phyloP scores from a whole-genome alignment of 768 basidiomycete genomes.

The Cystofilobasidium ferigula region DNA sequence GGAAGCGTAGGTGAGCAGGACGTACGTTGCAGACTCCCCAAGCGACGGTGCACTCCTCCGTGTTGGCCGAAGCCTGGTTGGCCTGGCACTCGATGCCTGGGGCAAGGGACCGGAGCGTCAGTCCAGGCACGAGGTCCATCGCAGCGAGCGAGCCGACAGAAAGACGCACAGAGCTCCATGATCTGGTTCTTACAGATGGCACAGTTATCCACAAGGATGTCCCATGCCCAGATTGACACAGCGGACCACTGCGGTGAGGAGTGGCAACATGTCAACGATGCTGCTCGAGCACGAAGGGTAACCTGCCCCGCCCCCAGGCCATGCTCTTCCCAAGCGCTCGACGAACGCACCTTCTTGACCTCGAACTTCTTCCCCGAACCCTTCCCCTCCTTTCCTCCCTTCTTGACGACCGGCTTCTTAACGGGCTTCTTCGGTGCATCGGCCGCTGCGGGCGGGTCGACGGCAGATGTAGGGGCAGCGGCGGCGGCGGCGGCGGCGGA shows the following conservation, averaged over 20 bases:
- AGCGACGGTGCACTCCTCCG: conserved; percentile 72
- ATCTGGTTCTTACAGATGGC: conserved; percentile 99
- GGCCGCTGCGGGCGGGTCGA: neutral
- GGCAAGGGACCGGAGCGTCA: conserved; percentile 7
- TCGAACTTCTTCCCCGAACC: conserved; percentile 53
- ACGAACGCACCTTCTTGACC: conserved; percentile 82
- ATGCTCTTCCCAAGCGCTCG: neutral
- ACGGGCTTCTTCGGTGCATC: conserved; percentile 5
- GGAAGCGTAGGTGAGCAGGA: conserved; percentile 17
- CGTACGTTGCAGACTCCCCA: conserved; percentile 97
- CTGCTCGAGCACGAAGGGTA: neutral
- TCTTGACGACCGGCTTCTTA: conserved; percentile 3
- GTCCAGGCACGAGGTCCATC: neutral
- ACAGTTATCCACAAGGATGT: conserved; percentile 98
- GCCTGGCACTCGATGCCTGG: conserved; percentile 99
- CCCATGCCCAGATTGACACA: conserved; percentile 97
- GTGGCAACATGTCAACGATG: neutral
- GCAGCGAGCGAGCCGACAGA: neutral
- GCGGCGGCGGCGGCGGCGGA: conserved; percentile 2
- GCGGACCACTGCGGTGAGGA: conserved; percentile 77
- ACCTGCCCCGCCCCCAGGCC: neutral
- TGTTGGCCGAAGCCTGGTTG: conserved; percentile 92
- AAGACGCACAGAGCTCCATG: conserved; percentile 87
- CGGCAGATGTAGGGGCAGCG: neutral
- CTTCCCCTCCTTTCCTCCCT: conserved; percentile 18